These are phyloP conservation scores for Corynascus novoguineensis DNA, from an alignment of 495 filamentous ascomycete genomes.

Conservation along the genomic window DNA sequence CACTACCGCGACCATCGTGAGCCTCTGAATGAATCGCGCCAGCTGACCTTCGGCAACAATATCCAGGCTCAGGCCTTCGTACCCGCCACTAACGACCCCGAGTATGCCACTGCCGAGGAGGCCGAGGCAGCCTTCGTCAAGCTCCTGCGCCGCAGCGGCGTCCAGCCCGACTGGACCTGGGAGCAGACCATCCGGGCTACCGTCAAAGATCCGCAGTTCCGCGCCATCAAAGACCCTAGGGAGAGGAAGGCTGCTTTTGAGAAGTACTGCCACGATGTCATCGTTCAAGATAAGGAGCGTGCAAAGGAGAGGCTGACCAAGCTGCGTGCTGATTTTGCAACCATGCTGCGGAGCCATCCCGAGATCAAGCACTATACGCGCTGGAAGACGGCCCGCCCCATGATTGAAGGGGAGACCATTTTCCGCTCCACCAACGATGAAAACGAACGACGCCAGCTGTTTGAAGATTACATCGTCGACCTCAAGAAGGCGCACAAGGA, in stretches of 20 bases:
- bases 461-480: slow-evolving; percentile 86
- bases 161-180: slow-evolving; percentile 90
- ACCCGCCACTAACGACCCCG: slow-evolving; percentile 65
- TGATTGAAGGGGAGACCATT: slow-evolving; percentile 91
- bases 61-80: slow-evolving; percentile 57
- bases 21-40: slow-evolving; percentile 57
- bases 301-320: slow-evolving; percentile 93
- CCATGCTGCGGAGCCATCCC: slow-evolving; percentile 92
- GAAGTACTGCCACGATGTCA: slow-evolving; percentile 88
- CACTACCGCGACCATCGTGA: slow-evolving; percentile 36
- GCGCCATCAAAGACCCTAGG: slow-evolving; percentile 87
- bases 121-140: slow-evolving; percentile 93
- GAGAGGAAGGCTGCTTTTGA: slow-evolving; percentile 90
- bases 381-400: slow-evolving; percentile 93
- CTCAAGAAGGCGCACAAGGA: slow-evolving; percentile 74
- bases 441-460: slow-evolving; percentile 81
- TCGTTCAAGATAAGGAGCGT: slow-evolving; percentile 88
- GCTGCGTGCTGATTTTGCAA: slow-evolving; percentile 87
- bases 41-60: slow-evolving; percentile 63
- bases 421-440: slow-evolving; percentile 89
- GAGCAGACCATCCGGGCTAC: slow-evolving; percentile 80
- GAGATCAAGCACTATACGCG: slow-evolving; percentile 97
- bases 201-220: slow-evolving; percentile 92
- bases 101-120: slow-evolving; percentile 81
- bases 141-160: slow-evolving; percentile 74